phyloP scores from a whole-genome alignment of 1,284 basidiomycete genomes.

The Ceratobasidium theobromae region DNA sequence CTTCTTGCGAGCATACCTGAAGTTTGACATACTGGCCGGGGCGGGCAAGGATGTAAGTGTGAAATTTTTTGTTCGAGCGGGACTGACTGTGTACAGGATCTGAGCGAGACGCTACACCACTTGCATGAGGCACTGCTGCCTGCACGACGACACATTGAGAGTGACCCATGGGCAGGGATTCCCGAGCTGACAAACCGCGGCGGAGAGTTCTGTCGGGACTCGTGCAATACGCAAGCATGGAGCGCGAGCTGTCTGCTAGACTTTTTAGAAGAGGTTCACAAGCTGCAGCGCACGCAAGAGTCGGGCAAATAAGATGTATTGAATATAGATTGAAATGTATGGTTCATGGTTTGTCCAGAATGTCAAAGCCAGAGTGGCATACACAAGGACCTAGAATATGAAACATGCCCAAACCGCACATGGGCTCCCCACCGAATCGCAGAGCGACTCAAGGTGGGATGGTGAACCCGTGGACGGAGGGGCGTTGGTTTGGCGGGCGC shows the following conservation, averaged over 20 bases:
- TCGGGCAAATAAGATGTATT: background rate
- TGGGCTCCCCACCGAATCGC: constrained; percentile 22
- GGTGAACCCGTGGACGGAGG: background rate
- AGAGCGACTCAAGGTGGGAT: constrained; percentile 8
- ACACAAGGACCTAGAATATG: constrained; percentile 34
- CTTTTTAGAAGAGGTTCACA: constrained; percentile 74
- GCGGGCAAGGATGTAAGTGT: constrained; percentile 63
- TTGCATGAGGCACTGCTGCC: constrained; percentile 71
- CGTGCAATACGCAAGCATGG: constrained; percentile 92
- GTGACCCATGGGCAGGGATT: constrained; percentile 85
- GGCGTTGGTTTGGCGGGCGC: constrained; percentile 20
- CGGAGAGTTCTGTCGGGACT: constrained; percentile 79
- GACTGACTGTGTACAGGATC: constrained; percentile 52
- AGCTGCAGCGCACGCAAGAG: constrained; percentile 19
- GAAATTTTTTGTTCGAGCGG: background rate
- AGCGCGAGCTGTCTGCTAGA: constrained; percentile 85
- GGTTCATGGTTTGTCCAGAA: constrained; percentile 34
- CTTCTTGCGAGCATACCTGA: constrained; percentile 89
- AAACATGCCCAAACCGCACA: constrained; percentile 7
- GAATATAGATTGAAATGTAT: too few species aligned
- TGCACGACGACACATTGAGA: constrained; percentile 70
- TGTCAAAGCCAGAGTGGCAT: constrained; percentile 31
- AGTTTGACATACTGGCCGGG: constrained; percentile 67
- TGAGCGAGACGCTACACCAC: constrained; percentile 72
- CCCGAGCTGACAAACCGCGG: constrained; percentile 89